Evolutionary conservation across 208 protist species (phyloP), one percentile per base, ranked within the genome.

Genomic region (Phytomonas francai): DNA sequence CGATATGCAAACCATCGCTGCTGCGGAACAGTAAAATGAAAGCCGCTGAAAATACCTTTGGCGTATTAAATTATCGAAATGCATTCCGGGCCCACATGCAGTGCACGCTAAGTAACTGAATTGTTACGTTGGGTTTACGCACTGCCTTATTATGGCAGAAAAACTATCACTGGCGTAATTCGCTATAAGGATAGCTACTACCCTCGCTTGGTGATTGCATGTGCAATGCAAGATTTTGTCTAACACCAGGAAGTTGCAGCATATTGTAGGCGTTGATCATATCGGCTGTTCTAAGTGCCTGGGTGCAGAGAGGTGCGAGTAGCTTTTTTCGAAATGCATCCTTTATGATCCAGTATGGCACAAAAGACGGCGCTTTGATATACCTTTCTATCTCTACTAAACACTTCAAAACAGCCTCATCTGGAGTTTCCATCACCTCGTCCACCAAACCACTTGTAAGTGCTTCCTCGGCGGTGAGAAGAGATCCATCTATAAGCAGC

Each of bases 261-360:
- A 91, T 63, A 68, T 88, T 75, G 68, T 82, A 85, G 32, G 84
- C 80, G 65, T 77, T 78, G 19, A 60, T 72, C 27, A 71, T 81
- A 51, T 93, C 87, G 14, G 79, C 76, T 4, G 73, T 64, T 25
- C 87, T 82, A 14, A 90, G 80, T 9, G 74, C 79, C 8, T 56
- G 75, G 0, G 79, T 84, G 67, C 73, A 80, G 1, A 93, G 72
- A 1, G 83, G 85, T 22, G 81, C 72, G 2, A 93, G 64, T 25
- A 91, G 61, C 2, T 66, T 63, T 36, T 74, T 71, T 0, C 88
- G 68, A 25, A 74, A 80, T 32, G 70, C 45, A 58, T 89, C 81
- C 73, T 91, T 91, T 29, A 83, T 74, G 49, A 85, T 71, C 85
- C 85, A 94, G 65, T 78, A 90, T 0, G 85, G 81, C 30, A 72